Evolutionary conservation across 2,329 filamentous ascomycete genomes (phyloP), one percentile per base, ranked within the genome.

Genomic region (Apiospora marii): DNA sequence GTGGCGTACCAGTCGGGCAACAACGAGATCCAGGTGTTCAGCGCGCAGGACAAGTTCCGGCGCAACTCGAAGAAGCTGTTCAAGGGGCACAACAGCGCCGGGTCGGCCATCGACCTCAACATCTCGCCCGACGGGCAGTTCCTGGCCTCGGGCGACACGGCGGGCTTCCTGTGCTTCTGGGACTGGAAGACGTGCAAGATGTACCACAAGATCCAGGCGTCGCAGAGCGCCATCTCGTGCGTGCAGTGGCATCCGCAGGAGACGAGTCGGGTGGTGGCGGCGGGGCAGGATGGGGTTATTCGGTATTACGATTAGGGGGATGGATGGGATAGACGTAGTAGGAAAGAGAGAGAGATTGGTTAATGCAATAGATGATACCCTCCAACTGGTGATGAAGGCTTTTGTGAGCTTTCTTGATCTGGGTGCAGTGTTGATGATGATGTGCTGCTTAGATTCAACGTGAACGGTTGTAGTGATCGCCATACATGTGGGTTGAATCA

Each of bases 131-230:
- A 98, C 81, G 96, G 96, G 0, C 94, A 97, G 80, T 97, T 98
- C 81, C 87, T 99, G 71, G 92, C 91, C 27, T 93, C 90, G 24
- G 96, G 96, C 74, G 96, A 99, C 82, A 94, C 91, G 70, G 94
- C 90, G 22, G 96, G 97, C 48, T 98, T 90, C 79, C 91, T 98
- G 68, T 97, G 94, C 83, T 98, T 98, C 85, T 99, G 95, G 94
- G 96, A 98, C 83, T 99, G 95, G 94, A 99, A 99, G 89, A 98
- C 95, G 51, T 97, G 96, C 83, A 98, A 98, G 85, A 96, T 99
- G 95, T 98, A 94, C 84, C 94, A 98, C 84, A 98, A 98, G 88
- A 91, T 99, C 76, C 90, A 93, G 83, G 95, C 94, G 34, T 91
- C 94, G 73, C 95, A 94, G 71, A 90, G 92, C 70, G 30, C 19